Conservation (phyloP, 2,329 filamentous ascomycete species). For the Diaporthe sp. region DNA sequence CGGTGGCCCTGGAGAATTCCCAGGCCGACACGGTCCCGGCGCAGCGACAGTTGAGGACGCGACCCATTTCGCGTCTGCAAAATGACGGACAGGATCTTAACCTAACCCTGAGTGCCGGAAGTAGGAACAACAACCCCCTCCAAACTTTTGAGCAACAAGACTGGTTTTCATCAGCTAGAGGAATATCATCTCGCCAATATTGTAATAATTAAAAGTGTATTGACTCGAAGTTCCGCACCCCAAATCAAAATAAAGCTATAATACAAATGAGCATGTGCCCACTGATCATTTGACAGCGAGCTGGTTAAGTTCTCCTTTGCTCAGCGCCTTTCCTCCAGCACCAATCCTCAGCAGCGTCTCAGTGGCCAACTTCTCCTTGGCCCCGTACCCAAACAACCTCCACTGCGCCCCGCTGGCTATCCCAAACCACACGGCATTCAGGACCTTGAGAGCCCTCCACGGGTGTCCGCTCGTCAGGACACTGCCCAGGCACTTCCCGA, state of each 20-base stretch:
- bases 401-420: constrained; percentile 54
- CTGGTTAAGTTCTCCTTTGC: constrained; percentile 24
- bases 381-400: constrained; percentile 52
- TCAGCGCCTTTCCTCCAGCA: constrained; percentile 34
- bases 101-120: not conserved
- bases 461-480: constrained; percentile 49
- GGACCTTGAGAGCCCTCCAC: constrained; percentile 46
- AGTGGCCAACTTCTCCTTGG: constrained; percentile 48
- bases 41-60: not conserved
- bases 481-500: constrained; percentile 47
- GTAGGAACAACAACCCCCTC: not conserved
- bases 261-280: not conserved
- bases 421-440: constrained; percentile 54
- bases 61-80: not conserved
- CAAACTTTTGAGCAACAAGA: not conserved
- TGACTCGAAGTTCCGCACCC: not conserved
- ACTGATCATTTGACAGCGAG: constrained; percentile 1
- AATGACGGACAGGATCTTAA: too few species aligned
- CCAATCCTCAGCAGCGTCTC: constrained; percentile 52
- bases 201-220: not conserved
- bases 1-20: constrained; percentile 4
- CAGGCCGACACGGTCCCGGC: constrained; percentile 16
- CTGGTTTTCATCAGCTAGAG: not conserved
- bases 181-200: not conserved
- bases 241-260: not conserved